Evolutionary conservation across 805 yeast species (phyloP).

Genomic region (Lipomyces lipofer): DNA sequence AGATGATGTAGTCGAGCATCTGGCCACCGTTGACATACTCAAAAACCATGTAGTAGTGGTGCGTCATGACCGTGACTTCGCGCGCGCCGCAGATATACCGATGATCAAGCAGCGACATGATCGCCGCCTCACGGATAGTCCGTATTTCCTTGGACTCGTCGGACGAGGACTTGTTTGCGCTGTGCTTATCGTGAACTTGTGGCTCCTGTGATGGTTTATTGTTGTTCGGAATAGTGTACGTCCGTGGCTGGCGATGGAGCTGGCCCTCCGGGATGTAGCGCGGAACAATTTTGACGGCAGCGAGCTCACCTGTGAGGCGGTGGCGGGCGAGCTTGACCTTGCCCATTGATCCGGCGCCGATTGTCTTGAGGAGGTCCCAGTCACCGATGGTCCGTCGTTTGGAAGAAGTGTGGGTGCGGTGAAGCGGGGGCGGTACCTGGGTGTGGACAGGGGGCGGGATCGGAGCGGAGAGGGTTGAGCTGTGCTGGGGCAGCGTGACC

Average conservation of each 20-base stretch:
- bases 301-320: conserved; percentile 70
- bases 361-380: conserved; percentile 92
- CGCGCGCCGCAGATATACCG: conserved; percentile 88
- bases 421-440: conserved; percentile 18
- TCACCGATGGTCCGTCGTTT: conserved; percentile 88
- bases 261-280: conserved; percentile 28
- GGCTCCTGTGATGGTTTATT: conserved; percentile 56
- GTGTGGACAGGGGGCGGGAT: conserved; percentile 10
- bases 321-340: conserved; percentile 93
- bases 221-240: conserved; percentile 67
- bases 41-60: conserved; percentile 93
- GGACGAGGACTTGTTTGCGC: conserved; percentile 43
- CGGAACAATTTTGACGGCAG: conserved; percentile 41
- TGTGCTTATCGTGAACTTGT: conserved; percentile 66
- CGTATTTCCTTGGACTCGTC: conserved; percentile 89
- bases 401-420: conserved; percentile 15
- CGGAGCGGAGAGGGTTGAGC: too few relatives aligned
- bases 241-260: conserved; percentile 52
- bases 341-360: conserved; percentile 99
- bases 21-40: conserved; percentile 98
- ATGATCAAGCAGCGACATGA: conserved; percentile 86
- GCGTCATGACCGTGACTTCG: conserved; percentile 95
- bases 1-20: conserved; percentile 92
- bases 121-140: conserved; percentile 91
- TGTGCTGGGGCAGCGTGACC: too few relatives aligned